Evolutionary conservation across 495 filamentous ascomycete species (phyloP), one percentile per base, ranked within the genome.

Genomic region (Umbilicaria muhlenbergii): DNA sequence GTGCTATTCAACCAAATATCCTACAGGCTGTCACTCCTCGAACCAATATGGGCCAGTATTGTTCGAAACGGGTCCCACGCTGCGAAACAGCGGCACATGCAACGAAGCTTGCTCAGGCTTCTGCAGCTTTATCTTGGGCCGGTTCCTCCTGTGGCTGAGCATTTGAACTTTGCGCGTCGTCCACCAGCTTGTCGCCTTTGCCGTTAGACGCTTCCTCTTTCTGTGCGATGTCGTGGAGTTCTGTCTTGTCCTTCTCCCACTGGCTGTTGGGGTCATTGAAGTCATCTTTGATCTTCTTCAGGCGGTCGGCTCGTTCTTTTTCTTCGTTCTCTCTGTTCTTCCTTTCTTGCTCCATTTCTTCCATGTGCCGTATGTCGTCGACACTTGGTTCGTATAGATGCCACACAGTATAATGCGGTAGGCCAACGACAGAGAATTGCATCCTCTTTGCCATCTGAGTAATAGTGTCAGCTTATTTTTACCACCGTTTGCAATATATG

Each of bases 331-430:
- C 87, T 24, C 71, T 77, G 21, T 73, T 75, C 44, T 77, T 66
- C 28, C 77, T 74, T 52, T 94, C 86, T 44, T 74, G 61, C 52
- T 94, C 85, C 85, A 94, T 92, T 64, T 94, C 82, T 68, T 86
- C 89, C 92, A 99, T 99, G 50, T 95, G 92, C 41, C 83, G 78
- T 40, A 96, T 82, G 53, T 99, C 92, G 53, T 99, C 92, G 11
- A 94, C 85, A 47, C 84, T 93, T 11, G 92, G 92, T 58, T 99
- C 92, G 65, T 99, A 99, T 41, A 95, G 68, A 78, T 99, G 92
- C 92, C 92, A 99, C 44, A 99, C 94, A 0, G 87, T 94, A 60
- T 99, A 99, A 54, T 99, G 92, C 5, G 92, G 92, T 33, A 99
- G 68, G 3, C 92, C 92, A 47, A 96, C 77, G n/a, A 99, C 92